phyloP scores from a whole-genome alignment of 129 eudicot genomes.

The Glebionis coronaria region DNA sequence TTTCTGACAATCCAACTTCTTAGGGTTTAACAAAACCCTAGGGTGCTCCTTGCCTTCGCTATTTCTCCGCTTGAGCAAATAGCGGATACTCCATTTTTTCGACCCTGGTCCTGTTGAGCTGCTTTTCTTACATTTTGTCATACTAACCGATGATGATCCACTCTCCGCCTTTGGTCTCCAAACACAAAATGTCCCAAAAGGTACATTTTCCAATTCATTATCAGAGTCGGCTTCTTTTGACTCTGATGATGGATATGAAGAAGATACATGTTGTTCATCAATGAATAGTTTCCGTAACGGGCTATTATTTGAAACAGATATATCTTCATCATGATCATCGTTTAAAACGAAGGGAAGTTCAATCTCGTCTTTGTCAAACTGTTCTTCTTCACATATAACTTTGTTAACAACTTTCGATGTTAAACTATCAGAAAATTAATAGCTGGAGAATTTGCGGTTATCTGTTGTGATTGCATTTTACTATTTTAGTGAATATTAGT shows the following conservation, averaged over 20 bases:
- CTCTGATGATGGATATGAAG: too few species aligned
- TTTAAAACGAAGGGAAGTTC: slow-evolving; percentile 30
- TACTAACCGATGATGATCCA: background rate
- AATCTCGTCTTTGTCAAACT: slow-evolving; percentile 34
- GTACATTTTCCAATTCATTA: too few species aligned
- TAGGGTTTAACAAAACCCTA: slow-evolving; percentile 41
- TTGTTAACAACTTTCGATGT: slow-evolving; percentile 29
- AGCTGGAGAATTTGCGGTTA: slow-evolving; percentile 29
- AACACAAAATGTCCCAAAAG: slow-evolving; percentile 52
- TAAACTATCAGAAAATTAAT: slow-evolving; percentile 29
- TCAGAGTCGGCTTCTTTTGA: too few species aligned
- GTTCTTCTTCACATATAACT: slow-evolving; percentile 30
- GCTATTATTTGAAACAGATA: too few species aligned
- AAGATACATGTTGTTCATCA: too few species aligned
- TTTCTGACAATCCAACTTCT: slow-evolving; percentile 6
- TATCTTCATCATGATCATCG: too few species aligned
- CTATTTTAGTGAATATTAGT: background rate
- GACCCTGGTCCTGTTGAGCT: slow-evolving; percentile 60
- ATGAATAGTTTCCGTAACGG: too few species aligned
- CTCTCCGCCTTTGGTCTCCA: slow-evolving; percentile 45
- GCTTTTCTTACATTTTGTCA: slow-evolving; percentile 43
- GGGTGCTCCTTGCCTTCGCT: slow-evolving; percentile 55
- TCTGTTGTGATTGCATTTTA: slow-evolving; percentile 17
- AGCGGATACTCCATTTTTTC: slow-evolving; percentile 50
- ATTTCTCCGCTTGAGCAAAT: slow-evolving; percentile 52